Conservation (phyloP, 495 filamentous ascomycete species). For the Lophium mytilinum region DNA sequence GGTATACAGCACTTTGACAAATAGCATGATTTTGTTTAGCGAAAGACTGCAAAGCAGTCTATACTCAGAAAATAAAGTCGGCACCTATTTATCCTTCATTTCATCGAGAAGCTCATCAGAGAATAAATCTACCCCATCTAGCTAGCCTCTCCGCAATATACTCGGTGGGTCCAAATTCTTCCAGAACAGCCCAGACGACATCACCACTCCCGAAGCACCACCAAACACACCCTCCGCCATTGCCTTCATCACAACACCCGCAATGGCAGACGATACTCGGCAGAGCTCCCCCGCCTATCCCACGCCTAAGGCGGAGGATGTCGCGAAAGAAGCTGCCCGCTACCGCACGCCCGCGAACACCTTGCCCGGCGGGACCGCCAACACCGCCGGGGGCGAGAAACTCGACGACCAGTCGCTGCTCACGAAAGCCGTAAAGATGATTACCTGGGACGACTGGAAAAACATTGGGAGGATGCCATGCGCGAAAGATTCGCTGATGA, state of each 20-base stretch:
- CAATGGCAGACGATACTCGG: slow-evolving; percentile 51
- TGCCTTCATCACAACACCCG: slow-evolving; percentile 8
- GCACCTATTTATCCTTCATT: too few relatives aligned
- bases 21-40: too few relatives aligned
- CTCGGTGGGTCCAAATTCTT: too few relatives aligned
- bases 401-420: slow-evolving; percentile 41
- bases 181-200: background rate
- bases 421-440: slow-evolving; percentile 55
- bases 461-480: slow-evolving; percentile 75
- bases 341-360: slow-evolving; percentile 37
- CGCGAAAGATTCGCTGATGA: slow-evolving; percentile 69
- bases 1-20: too few relatives aligned
- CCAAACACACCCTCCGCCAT: slow-evolving; percentile 1
- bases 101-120: too few relatives aligned
- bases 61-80: too few relatives aligned
- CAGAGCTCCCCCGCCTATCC: slow-evolving; percentile 11
- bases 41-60: too few relatives aligned
- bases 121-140: too few relatives aligned
- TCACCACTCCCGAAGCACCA: background rate
- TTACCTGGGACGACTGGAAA: slow-evolving; percentile 61
- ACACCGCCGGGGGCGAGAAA: slow-evolving; percentile 42
- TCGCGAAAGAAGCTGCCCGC: background rate
- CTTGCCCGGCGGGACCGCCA: slow-evolving; percentile 24
- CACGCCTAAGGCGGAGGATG: background rate
- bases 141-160: too few relatives aligned